These are phyloP conservation scores for Lactarius sp. DNA, from an alignment of 768 basidiomycete species.

Conservation along the genomic window DNA sequence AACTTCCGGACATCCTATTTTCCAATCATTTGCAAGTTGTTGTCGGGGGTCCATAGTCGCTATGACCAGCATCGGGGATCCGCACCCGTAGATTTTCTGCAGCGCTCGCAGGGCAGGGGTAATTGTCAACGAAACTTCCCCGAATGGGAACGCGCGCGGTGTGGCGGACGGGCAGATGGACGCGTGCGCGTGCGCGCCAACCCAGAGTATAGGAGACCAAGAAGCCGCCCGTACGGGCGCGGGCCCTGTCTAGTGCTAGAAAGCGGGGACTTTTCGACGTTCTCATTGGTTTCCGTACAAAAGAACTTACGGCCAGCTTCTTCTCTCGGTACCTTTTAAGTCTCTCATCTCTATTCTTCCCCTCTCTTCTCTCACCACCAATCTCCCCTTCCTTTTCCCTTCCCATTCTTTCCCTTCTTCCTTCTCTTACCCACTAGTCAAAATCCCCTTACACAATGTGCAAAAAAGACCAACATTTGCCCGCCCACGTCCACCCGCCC, in stretches of 20 bases:
- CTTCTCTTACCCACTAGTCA: too few relatives aligned
- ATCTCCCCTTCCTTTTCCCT: too few relatives aligned
- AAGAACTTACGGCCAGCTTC: too few relatives aligned
- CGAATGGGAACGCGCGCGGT: background rate
- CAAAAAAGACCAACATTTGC: too few relatives aligned
- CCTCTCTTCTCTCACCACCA: too few relatives aligned
- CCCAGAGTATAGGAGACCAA: background rate
- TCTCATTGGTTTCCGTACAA: too few relatives aligned
- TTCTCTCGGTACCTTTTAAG: too few relatives aligned
- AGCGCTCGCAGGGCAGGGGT: background rate
- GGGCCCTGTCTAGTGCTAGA: background rate
- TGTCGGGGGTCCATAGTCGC: too few relatives aligned
- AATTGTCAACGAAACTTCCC: background rate
- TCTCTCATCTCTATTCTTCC: too few relatives aligned
- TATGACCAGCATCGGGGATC: background rate
- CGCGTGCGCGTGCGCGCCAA: background rate
- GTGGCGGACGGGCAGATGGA: background rate
- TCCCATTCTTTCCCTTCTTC: too few relatives aligned
- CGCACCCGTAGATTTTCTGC: background rate
- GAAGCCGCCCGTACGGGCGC: conserved; percentile 3
- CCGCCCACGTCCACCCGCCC: too few relatives aligned
- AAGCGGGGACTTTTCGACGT: background rate
- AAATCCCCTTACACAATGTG: too few relatives aligned
- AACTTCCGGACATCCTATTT: background rate
- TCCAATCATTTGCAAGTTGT: background rate